Conservation (phyloP, 2,329 filamentous ascomycete genomes). For the Macrophomina phaseolina region DNA sequence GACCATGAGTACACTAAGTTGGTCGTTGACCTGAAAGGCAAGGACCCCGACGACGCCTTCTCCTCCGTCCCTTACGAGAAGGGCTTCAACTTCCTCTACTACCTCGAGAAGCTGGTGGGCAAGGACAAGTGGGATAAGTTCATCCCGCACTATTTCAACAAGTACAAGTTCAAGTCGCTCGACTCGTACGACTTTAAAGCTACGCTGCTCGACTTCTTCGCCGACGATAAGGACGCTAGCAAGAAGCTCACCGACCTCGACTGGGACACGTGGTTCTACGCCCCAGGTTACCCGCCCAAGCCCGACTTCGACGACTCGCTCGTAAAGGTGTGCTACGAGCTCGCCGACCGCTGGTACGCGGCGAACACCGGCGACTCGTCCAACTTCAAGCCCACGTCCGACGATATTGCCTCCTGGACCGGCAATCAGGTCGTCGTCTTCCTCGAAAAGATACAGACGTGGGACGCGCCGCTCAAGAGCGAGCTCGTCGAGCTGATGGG, state of each 20-base stretch:
- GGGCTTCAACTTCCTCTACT: constrained; percentile 91
- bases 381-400: constrained; percentile 64
- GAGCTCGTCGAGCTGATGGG: constrained; percentile 75
- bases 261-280: constrained; percentile 90
- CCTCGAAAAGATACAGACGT: constrained; percentile 77
- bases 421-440: constrained; percentile 93
- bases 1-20: constrained; percentile 95
- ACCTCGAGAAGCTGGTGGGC: constrained; percentile 84
- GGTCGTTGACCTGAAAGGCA: constrained; percentile 82
- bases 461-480: constrained; percentile 66
- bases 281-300: constrained; percentile 87
- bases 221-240: constrained; percentile 64
- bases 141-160: constrained; percentile 92
- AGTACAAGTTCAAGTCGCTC: constrained; percentile 82
- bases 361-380: constrained; percentile 37
- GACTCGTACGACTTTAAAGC: constrained; percentile 95
- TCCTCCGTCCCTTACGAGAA: constrained; percentile 94
- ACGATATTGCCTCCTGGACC: constrained; percentile 75
- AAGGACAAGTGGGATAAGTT: constrained; percentile 91
- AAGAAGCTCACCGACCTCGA: constrained; percentile 75
- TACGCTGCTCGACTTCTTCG: constrained; percentile 86
- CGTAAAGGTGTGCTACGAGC: constrained; percentile 81
- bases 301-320: constrained; percentile 88
- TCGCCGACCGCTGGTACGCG: constrained; percentile 81
- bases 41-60: constrained; percentile 96